Evolutionary conservation across 2,329 filamentous ascomycete genomes (phyloP), one percentile per base, ranked within the genome.

Genomic region (Chaetomiaceae sp.): DNA sequence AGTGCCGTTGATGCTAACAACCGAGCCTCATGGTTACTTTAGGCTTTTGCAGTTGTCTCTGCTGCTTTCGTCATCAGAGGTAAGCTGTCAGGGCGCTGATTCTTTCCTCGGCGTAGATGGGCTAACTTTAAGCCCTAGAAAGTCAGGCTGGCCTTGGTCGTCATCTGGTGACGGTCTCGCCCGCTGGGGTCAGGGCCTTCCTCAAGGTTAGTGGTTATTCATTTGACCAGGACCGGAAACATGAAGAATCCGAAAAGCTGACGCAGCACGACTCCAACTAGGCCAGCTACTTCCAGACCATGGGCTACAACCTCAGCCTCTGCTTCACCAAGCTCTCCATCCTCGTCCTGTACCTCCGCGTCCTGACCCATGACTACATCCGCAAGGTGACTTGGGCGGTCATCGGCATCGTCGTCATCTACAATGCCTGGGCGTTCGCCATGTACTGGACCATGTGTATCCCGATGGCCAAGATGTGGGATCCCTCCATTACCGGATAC

Each of bases 251-350:
- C 23, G 9, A 25, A 25, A 25, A 25, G 25, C 25, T 27, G 25
- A 27, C 25, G 10, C 25, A 27, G 1, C 1, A 27, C 10, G 10
- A 12, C 13, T 16, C 8, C 23, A 21, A 21, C 44, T 25, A 35
- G 31, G 9, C 37, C 38, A 37, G 39, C 5, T 63, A 56, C 34
- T 49, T 62, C 17, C 54, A 55, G 10, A 49, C 53, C 1, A 21
- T 64, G 1, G 58, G 54, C 39, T 64, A 62, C 51, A 54, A 60
- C 23, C 35, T 53, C n/a, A 60, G 55, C 9, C 38, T 64, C 8
- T 53, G 41, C 19, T 48, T 58, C 27, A 57, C 60, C 12, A 64
- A 64, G 31, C 19, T 62, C 38, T 63, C 60, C 6, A 62, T 64
- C 20, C 47, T 64, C 17, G 44, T 62, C 4, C 50, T 64, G 3